These are phyloP conservation scores for Lojkania enalia DNA, from an alignment of 2,329 filamentous ascomycete species.

Conservation along the genomic window DNA sequence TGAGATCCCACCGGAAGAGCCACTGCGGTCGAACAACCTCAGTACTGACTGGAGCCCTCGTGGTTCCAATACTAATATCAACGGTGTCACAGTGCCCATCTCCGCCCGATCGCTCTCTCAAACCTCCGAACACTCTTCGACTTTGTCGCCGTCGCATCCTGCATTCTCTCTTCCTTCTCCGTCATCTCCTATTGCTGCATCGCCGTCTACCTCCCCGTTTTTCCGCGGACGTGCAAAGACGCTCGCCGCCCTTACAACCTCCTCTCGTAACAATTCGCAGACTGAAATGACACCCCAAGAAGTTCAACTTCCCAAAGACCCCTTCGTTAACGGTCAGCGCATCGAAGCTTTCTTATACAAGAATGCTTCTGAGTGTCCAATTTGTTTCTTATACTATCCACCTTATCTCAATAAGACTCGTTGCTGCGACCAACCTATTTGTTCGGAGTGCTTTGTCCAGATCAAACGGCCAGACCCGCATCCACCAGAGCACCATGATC, in stretches of 20 bases:
- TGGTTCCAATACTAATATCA: constrained; percentile 63
- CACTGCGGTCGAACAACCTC: constrained; percentile 50
- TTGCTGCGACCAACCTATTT: constrained; percentile 95
- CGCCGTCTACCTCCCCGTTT: constrained; percentile 54
- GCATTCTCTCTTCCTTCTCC: constrained; percentile 65
- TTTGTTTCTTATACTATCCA: constrained; percentile 95
- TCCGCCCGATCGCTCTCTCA: constrained; percentile 75
- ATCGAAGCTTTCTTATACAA: constrained; percentile 95
- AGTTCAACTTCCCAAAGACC: constrained; percentile 76
- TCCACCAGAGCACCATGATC: constrained; percentile 72
- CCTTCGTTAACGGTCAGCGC: constrained; percentile 90
- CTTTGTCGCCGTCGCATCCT: constrained; percentile 62
- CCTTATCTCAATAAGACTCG: constrained; percentile 91
- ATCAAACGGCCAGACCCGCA: constrained; percentile 95
- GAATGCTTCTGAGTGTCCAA: constrained; percentile 85
- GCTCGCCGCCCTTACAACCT: constrained; percentile 76
- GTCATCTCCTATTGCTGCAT: constrained; percentile 56
- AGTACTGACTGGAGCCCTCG: constrained; percentile 48
- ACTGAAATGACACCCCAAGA: constrained; percentile 76
- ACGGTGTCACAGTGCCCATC: constrained; percentile 79
- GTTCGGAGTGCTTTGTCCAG: constrained; percentile 98
- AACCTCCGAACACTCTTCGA: constrained; percentile 71
- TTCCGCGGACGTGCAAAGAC: constrained; percentile 89
- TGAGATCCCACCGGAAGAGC: constrained; percentile 73
- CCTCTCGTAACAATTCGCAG: constrained; percentile 73